phyloP scores from a whole-genome alignment of 169 alveolate species.

The Plasmodium coatneyi region DNA sequence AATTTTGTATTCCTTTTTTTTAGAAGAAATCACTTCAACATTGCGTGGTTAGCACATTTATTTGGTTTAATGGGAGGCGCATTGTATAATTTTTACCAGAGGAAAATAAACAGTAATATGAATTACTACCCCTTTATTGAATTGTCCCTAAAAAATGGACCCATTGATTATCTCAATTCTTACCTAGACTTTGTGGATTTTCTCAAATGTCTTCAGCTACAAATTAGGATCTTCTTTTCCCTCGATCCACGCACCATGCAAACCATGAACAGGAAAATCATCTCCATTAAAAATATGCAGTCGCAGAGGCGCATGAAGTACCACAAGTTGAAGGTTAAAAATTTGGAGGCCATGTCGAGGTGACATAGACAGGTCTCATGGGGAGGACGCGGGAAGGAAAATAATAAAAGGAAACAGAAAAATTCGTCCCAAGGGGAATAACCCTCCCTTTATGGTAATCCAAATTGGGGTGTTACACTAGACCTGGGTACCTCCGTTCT shows the following conservation, averaged over 20 bases:
- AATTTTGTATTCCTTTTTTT: conserved; percentile 78
- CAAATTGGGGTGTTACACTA: not conserved
- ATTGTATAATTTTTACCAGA: conserved; percentile 79
- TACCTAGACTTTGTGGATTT: conserved; percentile 51
- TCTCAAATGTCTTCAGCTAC: conserved; percentile 18
- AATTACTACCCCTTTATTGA: conserved; percentile 71
- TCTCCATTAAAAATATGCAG: conserved; percentile 13
- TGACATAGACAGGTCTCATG: not conserved
- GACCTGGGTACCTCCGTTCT: not conserved
- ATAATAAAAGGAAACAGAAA: not conserved
- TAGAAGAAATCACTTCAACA: conserved; percentile 66
- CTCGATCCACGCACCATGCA: conserved; percentile 18
- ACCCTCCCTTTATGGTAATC: not conserved
- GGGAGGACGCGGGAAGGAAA: not conserved
- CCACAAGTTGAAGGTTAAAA: conserved; percentile 27
- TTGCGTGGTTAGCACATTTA: conserved; percentile 88
- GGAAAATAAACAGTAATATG: conserved; percentile 34
- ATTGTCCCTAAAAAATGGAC: conserved; percentile 64
- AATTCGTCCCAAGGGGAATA: not conserved
- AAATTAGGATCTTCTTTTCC: conserved; percentile 44
- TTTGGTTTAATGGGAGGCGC: conserved; percentile 84
- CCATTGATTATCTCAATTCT: conserved; percentile 59
- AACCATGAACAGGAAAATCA: conserved; percentile 31
- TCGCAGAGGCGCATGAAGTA: conserved; percentile 22
- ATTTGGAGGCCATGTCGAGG: conserved; percentile 52